Evolutionary conservation across 2,329 filamentous ascomycete species (phyloP).

Genomic region (Botrytis pseudocinerea): DNA sequence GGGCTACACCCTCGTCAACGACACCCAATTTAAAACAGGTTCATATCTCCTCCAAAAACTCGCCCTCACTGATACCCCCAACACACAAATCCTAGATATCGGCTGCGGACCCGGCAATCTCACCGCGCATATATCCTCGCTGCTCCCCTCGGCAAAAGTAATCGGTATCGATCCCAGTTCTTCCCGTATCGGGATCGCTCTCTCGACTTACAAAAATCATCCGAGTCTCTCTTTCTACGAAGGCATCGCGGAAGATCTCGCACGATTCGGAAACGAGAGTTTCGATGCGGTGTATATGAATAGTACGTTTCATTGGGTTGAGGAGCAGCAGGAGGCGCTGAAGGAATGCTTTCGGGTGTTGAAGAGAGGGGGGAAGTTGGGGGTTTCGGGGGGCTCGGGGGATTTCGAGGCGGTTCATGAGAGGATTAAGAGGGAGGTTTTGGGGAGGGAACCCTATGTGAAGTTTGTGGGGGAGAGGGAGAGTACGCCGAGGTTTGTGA

Average conservation of each 20-base stretch:
- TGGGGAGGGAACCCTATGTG: slow-evolving; percentile 25
- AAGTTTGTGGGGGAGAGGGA: slow-evolving; percentile 16
- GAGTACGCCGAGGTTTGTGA: slow-evolving; percentile 18
- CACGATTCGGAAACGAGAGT: slow-evolving; percentile 10
- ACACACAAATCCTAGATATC: slow-evolving; percentile 38
- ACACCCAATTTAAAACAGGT: slow-evolving; percentile 23
- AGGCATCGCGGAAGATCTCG: slow-evolving; percentile 24
- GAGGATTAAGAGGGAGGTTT: slow-evolving; percentile 26
- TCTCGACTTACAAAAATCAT: background rate
- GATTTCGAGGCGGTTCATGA: slow-evolving; percentile 25
- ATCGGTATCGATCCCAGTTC: slow-evolving; percentile 25
- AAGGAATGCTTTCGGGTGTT: slow-evolving; percentile 24
- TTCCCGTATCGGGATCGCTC: slow-evolving; percentile 24
- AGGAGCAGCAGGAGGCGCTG: slow-evolving; percentile 19
- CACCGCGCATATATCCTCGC: slow-evolving; percentile 27
- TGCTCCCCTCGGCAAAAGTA: slow-evolving; percentile 13
- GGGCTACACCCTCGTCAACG: slow-evolving; percentile 25
- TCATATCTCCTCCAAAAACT: slow-evolving; percentile 23
- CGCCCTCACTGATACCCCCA: slow-evolving; percentile 1
- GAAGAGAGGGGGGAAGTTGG: slow-evolving; percentile 22
- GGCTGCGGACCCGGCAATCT: slow-evolving; percentile 43
- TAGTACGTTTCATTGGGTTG: slow-evolving; percentile 26
- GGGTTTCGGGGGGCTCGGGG: slow-evolving; percentile 28
- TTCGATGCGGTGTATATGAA: slow-evolving; percentile 26
- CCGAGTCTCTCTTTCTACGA: slow-evolving; percentile 22